Evolutionary conservation across 2,329 filamentous ascomycete genomes (phyloP), one percentile per base, ranked within the genome.

Genomic region (Xylaria polymorpha): DNA sequence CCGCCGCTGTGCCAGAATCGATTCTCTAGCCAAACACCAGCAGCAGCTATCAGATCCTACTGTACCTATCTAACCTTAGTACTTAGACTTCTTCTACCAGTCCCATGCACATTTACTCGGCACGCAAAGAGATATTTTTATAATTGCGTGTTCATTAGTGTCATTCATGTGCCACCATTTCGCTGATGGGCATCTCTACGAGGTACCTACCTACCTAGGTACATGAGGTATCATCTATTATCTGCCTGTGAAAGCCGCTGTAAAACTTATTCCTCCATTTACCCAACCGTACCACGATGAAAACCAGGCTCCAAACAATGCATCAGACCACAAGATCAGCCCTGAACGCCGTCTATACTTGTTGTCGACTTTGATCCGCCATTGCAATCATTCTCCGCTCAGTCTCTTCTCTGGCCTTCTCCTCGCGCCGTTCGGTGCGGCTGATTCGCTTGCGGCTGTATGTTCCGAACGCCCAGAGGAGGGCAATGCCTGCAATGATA

Each of bases 401-500:
- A 1, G 60, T 67, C 67, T 78, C 78, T 35, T 79, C 71, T 29
- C 60, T 70, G 22, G 74, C 56, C 48, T 73, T 71, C 64, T 75
- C 66, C 44, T 74, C 67, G 59, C 73, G 68, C 58, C 73, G 75
- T 61, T 80, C 79, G 32, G 63, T 63, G 12, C 80, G 53, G 1
- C 77, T 73, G 12, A 75, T 51, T 14, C 80, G 76, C 20, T 78
- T 73, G 20, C 77, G 78, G 7, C 79, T 80, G 65, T 80, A 85
- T 0, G 81, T 80, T 0, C 81, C 80, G 18, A 83, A 61, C 0
- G 83, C 79, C 1, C 80, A 71, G 3, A 87, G 18, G 15, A 85
- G 70, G 2, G 80, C 83, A 9, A 80, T 69, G 3, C 78, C 82
- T 10, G 83, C 78, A 15, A 87, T 73, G 1, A 79, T 79, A 1